Evolutionary conservation across 352 stramenopile genomes (phyloP).

Genomic region (Elongisporangium undulatum): DNA sequence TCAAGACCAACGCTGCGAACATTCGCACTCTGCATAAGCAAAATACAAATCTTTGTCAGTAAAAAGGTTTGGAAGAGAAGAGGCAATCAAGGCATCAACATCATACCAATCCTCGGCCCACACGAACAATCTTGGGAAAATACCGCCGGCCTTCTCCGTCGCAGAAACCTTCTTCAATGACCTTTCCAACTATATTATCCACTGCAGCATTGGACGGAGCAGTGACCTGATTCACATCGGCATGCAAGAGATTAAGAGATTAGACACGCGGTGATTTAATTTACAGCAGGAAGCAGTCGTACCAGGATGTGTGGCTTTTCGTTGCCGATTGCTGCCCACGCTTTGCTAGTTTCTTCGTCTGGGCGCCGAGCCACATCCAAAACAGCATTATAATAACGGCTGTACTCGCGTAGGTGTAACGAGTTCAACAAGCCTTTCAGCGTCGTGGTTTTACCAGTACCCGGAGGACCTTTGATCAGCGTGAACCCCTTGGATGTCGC

Average conservation of each 20-base stretch:
- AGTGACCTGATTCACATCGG: slow-evolving; percentile 40
- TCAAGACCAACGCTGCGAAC: slow-evolving; percentile 79
- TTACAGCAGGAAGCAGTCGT: slow-evolving; percentile 3
- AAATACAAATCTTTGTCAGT: neutral
- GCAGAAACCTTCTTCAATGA: slow-evolving; percentile 94
- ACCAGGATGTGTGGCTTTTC: slow-evolving; percentile 92
- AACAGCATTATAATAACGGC: slow-evolving; percentile 89
- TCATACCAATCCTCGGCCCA: slow-evolving; percentile 82
- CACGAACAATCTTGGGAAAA: slow-evolving; percentile 93
- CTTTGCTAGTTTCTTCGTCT: slow-evolving; percentile 76
- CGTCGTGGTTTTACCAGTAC: slow-evolving; percentile 92
- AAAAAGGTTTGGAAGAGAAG: neutral
- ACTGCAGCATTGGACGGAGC: slow-evolving; percentile 95
- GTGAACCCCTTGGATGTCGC: slow-evolving; percentile 89
- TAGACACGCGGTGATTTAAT: neutral
- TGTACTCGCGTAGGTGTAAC: slow-evolving; percentile 91
- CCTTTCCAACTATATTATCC: slow-evolving; percentile 96
- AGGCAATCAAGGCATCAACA: neutral
- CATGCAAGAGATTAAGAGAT: neutral
- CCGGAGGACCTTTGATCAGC: slow-evolving; percentile 88
- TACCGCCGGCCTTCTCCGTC: slow-evolving; percentile 92
- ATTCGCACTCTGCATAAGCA: slow-evolving; percentile 46
- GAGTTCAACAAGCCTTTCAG: slow-evolving; percentile 91
- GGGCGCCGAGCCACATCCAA: slow-evolving; percentile 74
- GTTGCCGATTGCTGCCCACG: slow-evolving; percentile 79